phyloP scores from a whole-genome alignment of 495 filamentous ascomycete genomes.

The Podospora appendiculata region DNA sequence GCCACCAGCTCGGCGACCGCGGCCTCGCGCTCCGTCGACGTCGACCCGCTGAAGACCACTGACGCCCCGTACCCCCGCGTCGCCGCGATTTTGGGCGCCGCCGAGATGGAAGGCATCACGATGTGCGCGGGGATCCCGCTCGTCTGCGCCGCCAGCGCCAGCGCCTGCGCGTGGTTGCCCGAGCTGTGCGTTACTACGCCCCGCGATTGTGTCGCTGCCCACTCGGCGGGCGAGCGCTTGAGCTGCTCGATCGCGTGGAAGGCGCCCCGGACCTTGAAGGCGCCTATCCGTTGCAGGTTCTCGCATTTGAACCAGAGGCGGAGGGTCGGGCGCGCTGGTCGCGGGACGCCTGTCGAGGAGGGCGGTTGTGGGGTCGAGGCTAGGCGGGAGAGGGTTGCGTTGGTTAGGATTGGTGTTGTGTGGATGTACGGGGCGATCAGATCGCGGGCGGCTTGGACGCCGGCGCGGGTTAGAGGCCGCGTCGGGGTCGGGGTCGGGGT shows the following conservation, averaged over 20 bases:
- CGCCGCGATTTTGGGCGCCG: conserved; percentile 77
- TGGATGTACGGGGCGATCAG: conserved; percentile 74
- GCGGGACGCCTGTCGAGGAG: conserved; percentile 42
- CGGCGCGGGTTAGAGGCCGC: conserved; percentile 58
- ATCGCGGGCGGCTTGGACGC: conserved; percentile 59
- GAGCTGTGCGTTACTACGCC: conserved; percentile 91
- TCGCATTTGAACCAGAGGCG: conserved; percentile 94
- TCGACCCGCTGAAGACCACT: conserved; percentile 79
- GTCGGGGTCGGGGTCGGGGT: conserved; percentile 34
- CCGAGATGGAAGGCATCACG: conserved; percentile 82
- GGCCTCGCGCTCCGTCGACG: conserved; percentile 72
- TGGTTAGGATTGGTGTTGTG: conserved; percentile 75
- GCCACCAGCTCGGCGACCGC: conserved; percentile 57
- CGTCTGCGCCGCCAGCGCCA: conserved; percentile 73
- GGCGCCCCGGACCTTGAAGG: conserved; percentile 88
- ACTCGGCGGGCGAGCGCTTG: conserved; percentile 54
- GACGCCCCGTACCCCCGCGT: conserved; percentile 66
- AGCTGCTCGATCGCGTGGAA: conserved; percentile 81
- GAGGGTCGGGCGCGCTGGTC: conserved; percentile 58
- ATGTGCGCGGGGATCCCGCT: conserved; percentile 60
- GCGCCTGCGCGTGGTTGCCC: conserved; percentile 94
- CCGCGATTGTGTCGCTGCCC: conserved; percentile 36
- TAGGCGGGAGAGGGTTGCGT: conserved; percentile 48
- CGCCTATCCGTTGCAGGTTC: conserved; percentile 83
- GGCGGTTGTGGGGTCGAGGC: conserved; percentile 33